A percentile compares a stretch with the other conserved stretches of the same genome.
Conservation (phyloP, 1,139 yeast genomes). For the Eremothecium cymbalariae region DNA sequence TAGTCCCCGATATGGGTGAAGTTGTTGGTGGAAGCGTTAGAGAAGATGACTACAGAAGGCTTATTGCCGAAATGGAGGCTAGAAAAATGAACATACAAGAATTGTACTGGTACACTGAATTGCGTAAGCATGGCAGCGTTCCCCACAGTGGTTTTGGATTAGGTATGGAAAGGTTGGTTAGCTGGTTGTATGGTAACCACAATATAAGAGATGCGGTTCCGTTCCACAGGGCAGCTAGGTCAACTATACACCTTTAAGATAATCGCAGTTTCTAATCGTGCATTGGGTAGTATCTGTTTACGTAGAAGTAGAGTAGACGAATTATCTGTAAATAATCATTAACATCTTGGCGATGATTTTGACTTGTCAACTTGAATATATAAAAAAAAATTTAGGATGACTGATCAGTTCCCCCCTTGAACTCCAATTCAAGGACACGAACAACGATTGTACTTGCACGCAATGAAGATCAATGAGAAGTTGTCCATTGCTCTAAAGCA, state of each 20-base stretch:
- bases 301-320: too few species aligned
- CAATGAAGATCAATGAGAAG: slow-evolving; percentile 29
- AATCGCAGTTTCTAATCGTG: too few species aligned
- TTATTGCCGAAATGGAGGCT: slow-evolving; percentile 43
- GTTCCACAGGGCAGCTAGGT: slow-evolving; percentile 50
- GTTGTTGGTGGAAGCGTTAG: slow-evolving; percentile 92
- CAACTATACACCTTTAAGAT: too few species aligned
- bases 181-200: slow-evolving; percentile 55
- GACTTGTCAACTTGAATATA: neutral
- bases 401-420: too few species aligned
- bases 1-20: slow-evolving; percentile 92
- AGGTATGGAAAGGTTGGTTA: slow-evolving; percentile 81
- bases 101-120: slow-evolving; percentile 71
- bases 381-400: neutral
- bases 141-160: slow-evolving; percentile 98
- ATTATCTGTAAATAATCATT: too few species aligned
- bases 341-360: neutral
- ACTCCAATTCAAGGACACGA: too few species aligned
- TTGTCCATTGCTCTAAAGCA: slow-evolving; percentile 41
- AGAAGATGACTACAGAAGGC: slow-evolving; percentile 51
- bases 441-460: too few species aligned
- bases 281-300: too few species aligned
- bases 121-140: slow-evolving; percentile 68
- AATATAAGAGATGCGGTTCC: slow-evolving; percentile 83
- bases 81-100: slow-evolving; percentile 50